A percentile compares a stretch with the other conserved stretches of the same genome.
phyloP scores from a whole-genome alignment of 805 yeast species.

The Candida montana region DNA sequence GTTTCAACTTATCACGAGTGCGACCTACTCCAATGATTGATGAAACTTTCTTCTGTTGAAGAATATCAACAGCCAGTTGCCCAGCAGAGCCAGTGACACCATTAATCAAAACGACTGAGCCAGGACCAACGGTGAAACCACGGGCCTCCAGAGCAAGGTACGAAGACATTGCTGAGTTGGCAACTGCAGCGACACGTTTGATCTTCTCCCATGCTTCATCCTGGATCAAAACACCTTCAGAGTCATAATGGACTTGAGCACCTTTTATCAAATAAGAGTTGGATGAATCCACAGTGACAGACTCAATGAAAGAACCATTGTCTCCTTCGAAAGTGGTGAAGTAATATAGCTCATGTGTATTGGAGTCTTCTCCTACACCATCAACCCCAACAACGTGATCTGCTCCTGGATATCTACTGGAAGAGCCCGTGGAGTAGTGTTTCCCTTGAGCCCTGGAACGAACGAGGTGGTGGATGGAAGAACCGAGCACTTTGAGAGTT shows the following conservation, averaged over 20 bases:
- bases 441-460: constrained; percentile 7
- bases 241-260: not conserved
- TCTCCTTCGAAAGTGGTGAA: constrained; percentile 5
- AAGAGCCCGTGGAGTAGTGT: constrained; percentile 4
- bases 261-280: not conserved
- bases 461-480: constrained; percentile 10
- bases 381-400: constrained; percentile 8
- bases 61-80: constrained; percentile 7
- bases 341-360: not conserved
- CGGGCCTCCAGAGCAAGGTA: constrained; percentile 7
- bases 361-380: constrained; percentile 2
- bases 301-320: constrained; percentile 8
- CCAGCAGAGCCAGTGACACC: constrained; percentile 12
- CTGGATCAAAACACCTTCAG: not conserved
- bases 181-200: constrained; percentile 6
- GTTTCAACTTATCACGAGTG: not conserved
- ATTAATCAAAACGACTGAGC: constrained; percentile 3
- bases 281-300: constrained; percentile 4
- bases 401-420: not conserved
- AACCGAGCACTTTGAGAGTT: not conserved
- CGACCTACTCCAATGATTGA: constrained; percentile 10
- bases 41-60: constrained; percentile 3
- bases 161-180: constrained; percentile 12
- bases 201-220: constrained; percentile 1
- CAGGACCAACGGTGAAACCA: not conserved